Evolutionary conservation across 768 basidiomycete genomes (phyloP).

Genomic region (Mrakia hoshinonis): DNA sequence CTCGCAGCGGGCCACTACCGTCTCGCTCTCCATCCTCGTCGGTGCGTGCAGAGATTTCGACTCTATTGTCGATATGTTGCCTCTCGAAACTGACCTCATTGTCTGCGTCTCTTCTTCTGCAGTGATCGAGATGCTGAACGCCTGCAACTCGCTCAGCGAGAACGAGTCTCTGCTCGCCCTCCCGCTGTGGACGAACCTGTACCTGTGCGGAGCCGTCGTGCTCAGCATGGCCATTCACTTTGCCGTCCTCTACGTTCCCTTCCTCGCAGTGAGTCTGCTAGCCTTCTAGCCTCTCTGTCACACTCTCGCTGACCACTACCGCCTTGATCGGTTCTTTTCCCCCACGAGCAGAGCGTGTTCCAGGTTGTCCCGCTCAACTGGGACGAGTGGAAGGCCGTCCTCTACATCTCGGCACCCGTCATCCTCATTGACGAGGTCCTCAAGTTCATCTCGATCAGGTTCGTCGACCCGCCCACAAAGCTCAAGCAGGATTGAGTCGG

Average conservation of each 20-base stretch:
- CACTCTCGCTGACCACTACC: background rate
- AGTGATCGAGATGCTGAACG: conserved; percentile 43
- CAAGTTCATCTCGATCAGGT: conserved; percentile 50
- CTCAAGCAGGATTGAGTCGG: conserved; percentile 6
- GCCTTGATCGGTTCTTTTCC: conserved; percentile 1
- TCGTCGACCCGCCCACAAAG: conserved; percentile 1
- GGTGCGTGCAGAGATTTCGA: conserved; percentile 37
- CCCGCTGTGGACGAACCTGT: conserved; percentile 90
- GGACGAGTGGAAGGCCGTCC: conserved; percentile 88
- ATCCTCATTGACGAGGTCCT: conserved; percentile 80
- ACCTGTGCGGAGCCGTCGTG: conserved; percentile 77
- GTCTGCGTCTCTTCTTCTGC: background rate
- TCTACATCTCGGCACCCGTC: conserved; percentile 79
- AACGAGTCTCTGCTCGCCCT: conserved; percentile 84
- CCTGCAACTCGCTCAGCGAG: conserved; percentile 80
- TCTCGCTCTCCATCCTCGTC: conserved; percentile 92
- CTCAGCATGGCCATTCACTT: conserved; percentile 90
- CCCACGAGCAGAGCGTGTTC: conserved; percentile 58
- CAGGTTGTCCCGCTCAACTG: conserved; percentile 90
- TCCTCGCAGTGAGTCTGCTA: conserved; percentile 67
- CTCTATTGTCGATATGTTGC: background rate
- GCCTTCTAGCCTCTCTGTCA: background rate
- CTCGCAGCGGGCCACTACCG: conserved; percentile 81
- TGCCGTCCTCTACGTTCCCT: conserved; percentile 91
- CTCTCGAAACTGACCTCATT: conserved; percentile 20